Conservation (phyloP, 2,329 filamentous ascomycete genomes). For the Aspergillus thermomutatus region DNA sequence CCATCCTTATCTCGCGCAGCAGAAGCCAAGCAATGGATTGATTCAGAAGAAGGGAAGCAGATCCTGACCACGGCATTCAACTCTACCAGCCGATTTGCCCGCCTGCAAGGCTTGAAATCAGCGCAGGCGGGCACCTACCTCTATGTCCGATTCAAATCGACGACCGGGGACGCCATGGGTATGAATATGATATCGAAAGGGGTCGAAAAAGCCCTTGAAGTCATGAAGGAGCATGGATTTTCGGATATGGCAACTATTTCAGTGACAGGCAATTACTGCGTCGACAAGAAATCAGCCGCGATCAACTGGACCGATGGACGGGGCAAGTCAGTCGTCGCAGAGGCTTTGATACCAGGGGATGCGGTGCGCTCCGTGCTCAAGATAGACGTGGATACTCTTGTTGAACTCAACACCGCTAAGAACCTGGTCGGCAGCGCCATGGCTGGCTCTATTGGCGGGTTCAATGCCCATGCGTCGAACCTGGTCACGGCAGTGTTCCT, state of each 20-base stretch:
- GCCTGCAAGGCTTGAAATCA: constrained; percentile 85
- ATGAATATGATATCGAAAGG: constrained; percentile 99
- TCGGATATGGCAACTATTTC: constrained; percentile 95
- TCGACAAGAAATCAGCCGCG: constrained; percentile 94
- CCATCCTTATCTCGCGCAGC: constrained; percentile 85
- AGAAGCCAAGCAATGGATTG: constrained; percentile 92
- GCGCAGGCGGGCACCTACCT: constrained; percentile 91
- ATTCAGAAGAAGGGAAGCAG: constrained; percentile 78
- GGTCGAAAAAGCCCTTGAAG: constrained; percentile 83
- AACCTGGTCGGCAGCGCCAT: constrained; percentile 97
- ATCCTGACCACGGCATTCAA: constrained; percentile 93
- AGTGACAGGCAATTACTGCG: constrained; percentile 95
- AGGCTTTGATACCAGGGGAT: constrained; percentile 89
- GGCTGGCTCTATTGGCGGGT: constrained; percentile 91
- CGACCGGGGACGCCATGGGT: constrained; percentile 97
- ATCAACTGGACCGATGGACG: constrained; percentile 99
- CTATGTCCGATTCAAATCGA: constrained; percentile 97
- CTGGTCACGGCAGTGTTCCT: constrained; percentile 95
- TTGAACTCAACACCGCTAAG: constrained; percentile 91
- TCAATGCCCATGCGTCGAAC: constrained; percentile 97
- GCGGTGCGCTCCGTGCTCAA: constrained; percentile 87
- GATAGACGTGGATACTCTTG: constrained; percentile 86
- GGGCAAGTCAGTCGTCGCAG: constrained; percentile 93
- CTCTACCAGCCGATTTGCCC: constrained; percentile 91
- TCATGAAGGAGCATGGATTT: constrained; percentile 90